These are phyloP conservation scores for Podospora tetraspora DNA, from an alignment of 495 filamentous ascomycete species.

Conservation along the genomic window DNA sequence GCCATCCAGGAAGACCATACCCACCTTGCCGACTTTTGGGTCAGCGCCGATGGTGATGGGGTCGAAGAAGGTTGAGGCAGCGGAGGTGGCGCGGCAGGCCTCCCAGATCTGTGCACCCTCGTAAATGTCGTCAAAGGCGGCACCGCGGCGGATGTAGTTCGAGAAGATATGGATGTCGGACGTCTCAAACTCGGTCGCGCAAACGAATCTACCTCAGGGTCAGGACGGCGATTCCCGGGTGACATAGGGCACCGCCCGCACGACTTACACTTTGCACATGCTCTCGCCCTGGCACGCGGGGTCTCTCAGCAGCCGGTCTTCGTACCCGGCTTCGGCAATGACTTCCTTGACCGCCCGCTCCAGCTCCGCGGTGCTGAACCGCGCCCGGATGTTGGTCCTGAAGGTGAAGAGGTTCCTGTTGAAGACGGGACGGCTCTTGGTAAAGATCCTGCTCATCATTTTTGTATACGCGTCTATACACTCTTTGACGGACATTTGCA, in stretches of 20 bases:
- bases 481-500: slow-evolving; percentile 42
- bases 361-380: slow-evolving; percentile 39
- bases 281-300: slow-evolving; percentile 12
- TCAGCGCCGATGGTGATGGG: slow-evolving; percentile 35
- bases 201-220: slow-evolving; percentile 42
- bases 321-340: slow-evolving; percentile 29
- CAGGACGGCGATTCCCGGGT: background rate
- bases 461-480: slow-evolving; percentile 41
- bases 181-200: slow-evolving; percentile 40
- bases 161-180: slow-evolving; percentile 39
- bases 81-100: slow-evolving; percentile 42
- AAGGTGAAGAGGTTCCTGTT: slow-evolving; percentile 8
- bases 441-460: slow-evolving; percentile 37
- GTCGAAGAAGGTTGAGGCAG: slow-evolving; percentile 44
- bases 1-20: slow-evolving; percentile 36
- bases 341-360: slow-evolving; percentile 41
- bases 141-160: slow-evolving; percentile 36
- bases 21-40: slow-evolving; percentile 19
- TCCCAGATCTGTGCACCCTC: slow-evolving; percentile 32
- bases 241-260: slow-evolving; percentile 5
- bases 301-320: slow-evolving; percentile 41
- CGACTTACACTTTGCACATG: slow-evolving; percentile 31
- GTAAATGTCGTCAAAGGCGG: slow-evolving; percentile 11
- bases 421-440: slow-evolving; percentile 32
- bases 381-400: slow-evolving; percentile 30